phyloP scores from a whole-genome alignment of 2,329 filamentous ascomycete genomes.

The Bisporella sp. region DNA sequence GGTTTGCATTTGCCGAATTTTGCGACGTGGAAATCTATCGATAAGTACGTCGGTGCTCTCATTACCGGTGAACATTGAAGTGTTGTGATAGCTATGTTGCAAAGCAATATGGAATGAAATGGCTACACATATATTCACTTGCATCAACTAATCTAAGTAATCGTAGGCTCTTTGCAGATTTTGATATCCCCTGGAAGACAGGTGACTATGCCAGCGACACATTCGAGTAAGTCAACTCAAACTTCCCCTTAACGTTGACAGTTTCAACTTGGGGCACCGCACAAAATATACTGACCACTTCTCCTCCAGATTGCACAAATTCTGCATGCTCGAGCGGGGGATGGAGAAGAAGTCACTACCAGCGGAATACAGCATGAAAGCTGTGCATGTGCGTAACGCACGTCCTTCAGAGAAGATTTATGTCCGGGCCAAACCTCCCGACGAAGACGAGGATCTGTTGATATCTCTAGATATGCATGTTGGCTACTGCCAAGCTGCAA shows the following conservation, averaged over 20 bases:
- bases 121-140: too few relatives aligned
- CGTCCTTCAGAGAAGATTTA: constrained; percentile 22
- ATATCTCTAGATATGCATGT: not conserved
- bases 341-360: constrained; percentile 11
- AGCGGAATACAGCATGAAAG: constrained; percentile 24
- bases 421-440: constrained; percentile 6
- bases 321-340: constrained; percentile 7
- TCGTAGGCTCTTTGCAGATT: constrained; percentile 13
- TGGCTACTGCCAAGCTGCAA: constrained; percentile 17
- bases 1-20: constrained; percentile 21
- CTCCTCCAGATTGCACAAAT: constrained; percentile 14
- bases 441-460: too few relatives aligned
- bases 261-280: too few relatives aligned
- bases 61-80: too few relatives aligned
- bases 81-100: too few relatives aligned
- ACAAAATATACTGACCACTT: too few relatives aligned
- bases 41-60: not conserved
- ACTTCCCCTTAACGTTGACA: too few relatives aligned
- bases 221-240: too few relatives aligned
- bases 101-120: too few relatives aligned
- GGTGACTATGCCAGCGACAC: constrained; percentile 18
- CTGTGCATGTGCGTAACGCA: constrained; percentile 22
- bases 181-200: constrained; percentile 19
- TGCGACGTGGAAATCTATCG: constrained; percentile 14
- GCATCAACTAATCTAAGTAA: too few relatives aligned